Percentiles rank a stretch among this genome's conserved stretches.
These are phyloP conservation scores for Xenoacremonium recifei DNA, from an alignment of 2,329 filamentous ascomycete species.

Conservation along the genomic window DNA sequence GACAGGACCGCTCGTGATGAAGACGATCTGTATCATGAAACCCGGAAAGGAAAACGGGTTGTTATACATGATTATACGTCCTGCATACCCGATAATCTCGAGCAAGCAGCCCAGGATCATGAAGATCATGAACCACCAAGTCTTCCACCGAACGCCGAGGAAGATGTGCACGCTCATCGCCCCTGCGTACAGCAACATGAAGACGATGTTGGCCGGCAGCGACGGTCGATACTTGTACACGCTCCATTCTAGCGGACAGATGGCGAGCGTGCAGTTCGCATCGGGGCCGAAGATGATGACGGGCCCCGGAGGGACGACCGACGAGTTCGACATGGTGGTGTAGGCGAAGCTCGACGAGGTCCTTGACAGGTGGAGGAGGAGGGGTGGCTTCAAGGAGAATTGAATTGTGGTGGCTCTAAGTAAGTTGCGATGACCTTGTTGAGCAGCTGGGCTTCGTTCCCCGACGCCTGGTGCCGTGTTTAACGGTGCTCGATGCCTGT, in stretches of 20 bases:
- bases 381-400: not conserved
- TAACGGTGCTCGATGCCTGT: too few species aligned
- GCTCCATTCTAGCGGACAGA: conserved; percentile 44
- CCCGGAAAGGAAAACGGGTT: conserved; percentile 57
- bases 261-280: conserved; percentile 48
- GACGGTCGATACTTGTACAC: conserved; percentile 48
- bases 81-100: conserved; percentile 63
- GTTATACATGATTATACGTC: conserved; percentile 52
- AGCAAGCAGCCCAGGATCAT: conserved; percentile 54
- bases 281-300: conserved; percentile 40
- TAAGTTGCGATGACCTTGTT: too few species aligned
- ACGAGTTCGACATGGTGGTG: not conserved
- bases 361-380: not conserved
- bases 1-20: conserved; percentile 40
- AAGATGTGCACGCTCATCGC: conserved; percentile 42
- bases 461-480: too few species aligned
- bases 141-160: conserved; percentile 41
- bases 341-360: not conserved
- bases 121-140: conserved; percentile 42
- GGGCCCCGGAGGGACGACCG: not conserved
- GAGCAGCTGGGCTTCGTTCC: too few species aligned
- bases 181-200: conserved; percentile 44
- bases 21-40: conserved; percentile 62
- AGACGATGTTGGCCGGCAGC: conserved; percentile 39
- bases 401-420: too few species aligned